Evolutionary conservation across 2,329 filamentous ascomycete species (phyloP).

Genomic region (Diaporthe citriasiana): DNA sequence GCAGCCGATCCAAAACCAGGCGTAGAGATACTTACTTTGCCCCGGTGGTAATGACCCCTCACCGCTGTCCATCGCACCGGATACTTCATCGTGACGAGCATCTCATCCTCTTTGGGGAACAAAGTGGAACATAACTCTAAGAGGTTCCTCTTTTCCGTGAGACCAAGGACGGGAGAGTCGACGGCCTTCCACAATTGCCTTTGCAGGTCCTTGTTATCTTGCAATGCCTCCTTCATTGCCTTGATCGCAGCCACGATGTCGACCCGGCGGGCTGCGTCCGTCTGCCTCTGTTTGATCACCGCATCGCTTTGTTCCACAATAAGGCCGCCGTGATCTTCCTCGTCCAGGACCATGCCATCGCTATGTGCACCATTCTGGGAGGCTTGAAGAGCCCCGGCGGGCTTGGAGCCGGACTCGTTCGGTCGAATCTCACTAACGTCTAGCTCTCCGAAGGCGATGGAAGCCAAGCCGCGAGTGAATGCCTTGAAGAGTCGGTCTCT

Average conservation of each 20-base stretch:
- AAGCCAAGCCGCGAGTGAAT: constrained; percentile 71
- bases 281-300: constrained; percentile 60
- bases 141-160: constrained; percentile 64
- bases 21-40: constrained; percentile 31
- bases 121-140: constrained; percentile 66
- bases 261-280: constrained; percentile 62
- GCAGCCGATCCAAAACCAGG: neutral
- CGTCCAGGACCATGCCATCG: constrained; percentile 42
- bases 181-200: constrained; percentile 64
- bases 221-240: constrained; percentile 63
- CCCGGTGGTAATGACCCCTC: constrained; percentile 30
- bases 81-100: constrained; percentile 62
- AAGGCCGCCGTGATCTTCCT: constrained; percentile 56
- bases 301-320: constrained; percentile 62
- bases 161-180: constrained; percentile 61
- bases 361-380: constrained; percentile 26
- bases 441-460: constrained; percentile 74
- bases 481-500: constrained; percentile 72
- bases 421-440: constrained; percentile 13
- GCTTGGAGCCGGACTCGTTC: constrained; percentile 28
- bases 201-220: constrained; percentile 60
- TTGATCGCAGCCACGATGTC: constrained; percentile 62
- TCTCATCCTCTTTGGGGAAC: constrained; percentile 62
- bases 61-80: constrained; percentile 61
- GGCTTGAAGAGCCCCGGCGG: neutral